Percentiles rank a stretch among this genome's conserved stretches.
Conservation (phyloP, 1,284 basidiomycete genomes). For the Cerioporus squamosus region DNA sequence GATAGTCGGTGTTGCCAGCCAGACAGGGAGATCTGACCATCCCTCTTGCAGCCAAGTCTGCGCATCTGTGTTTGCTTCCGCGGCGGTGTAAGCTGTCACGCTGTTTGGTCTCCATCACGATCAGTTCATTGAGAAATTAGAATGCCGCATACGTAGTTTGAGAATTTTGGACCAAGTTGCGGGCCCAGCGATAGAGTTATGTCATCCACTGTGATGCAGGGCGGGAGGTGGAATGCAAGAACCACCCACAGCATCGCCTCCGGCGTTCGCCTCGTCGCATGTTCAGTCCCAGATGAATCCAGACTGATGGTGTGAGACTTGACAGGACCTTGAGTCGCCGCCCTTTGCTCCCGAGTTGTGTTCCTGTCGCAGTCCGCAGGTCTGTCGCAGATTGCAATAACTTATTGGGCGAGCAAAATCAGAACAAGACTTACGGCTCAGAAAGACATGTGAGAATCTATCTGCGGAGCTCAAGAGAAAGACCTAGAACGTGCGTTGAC, state of each 20-base stretch:
- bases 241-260: slow-evolving; percentile 24
- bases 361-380: not conserved
- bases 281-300: not conserved
- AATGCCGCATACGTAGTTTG: slow-evolving; percentile 1
- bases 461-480: not conserved
- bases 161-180: not conserved
- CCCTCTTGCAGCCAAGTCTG: not conserved
- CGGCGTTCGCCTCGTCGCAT: slow-evolving; percentile 10
- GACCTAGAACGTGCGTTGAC: not conserved
- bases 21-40: slow-evolving; percentile 3
- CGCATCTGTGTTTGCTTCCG: not conserved
- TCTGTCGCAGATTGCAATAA: not conserved
- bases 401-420: not conserved
- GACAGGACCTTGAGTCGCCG: not conserved
- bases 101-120: slow-evolving; percentile 10
- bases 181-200: slow-evolving; percentile 10
- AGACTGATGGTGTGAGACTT: not conserved
- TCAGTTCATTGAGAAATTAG: slow-evolving; percentile 6
- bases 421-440: not conserved
- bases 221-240: slow-evolving; percentile 1
- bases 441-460: not conserved
- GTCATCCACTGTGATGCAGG: slow-evolving; percentile 16
- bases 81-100: slow-evolving; percentile 2
- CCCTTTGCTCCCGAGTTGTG: slow-evolving; percentile 13
- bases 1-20: slow-evolving; percentile 5